Base-by-base conservation (phyloP, 768 basidiomycete genomes). In the Pleurotus citrinopileatus region DNA sequence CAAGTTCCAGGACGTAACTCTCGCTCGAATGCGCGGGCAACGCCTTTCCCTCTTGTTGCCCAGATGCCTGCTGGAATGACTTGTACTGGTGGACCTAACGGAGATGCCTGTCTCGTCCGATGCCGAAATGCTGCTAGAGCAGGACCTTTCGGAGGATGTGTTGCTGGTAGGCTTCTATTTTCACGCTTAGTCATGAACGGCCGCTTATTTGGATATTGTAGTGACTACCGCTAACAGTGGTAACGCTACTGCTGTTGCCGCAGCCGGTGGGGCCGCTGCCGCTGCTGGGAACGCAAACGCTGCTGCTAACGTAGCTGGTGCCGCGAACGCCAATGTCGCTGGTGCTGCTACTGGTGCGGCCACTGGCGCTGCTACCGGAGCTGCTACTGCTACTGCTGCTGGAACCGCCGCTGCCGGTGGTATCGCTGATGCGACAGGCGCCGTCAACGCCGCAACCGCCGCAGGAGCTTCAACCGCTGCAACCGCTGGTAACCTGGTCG, bases 31-130 rank as follows among this genome's bases (percentile, higher is more conserved):
- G 34, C 48, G 10, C n/a, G 22, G 8, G 48, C 48, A 28, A 51
- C 48, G n/a, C 17, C 48, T 8, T 51, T 51, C 48, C 48, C 48
- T 25, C 48, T 51, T 10, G 48, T 51, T 25, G 48, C 48, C 12
- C 48, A 51, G 34, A 51, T 51, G 48, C 48, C 48, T 19, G 48
- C 48, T 36, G 48, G 48, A 15, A 51, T 51, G 48, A 26, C 48
- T 51, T 51, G 48, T 34, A 51, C 48, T 17, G 48, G 48, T 37
- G 48, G 48, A 26, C 48, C 48, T 34, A 51, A 37, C 20, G 48
- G 48, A 22, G 34, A 51, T 37, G 48, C 48, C n/a, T 51, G 48
- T n/a, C 48, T 51, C 37, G 48, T 51, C 23, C 48, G 48, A 19
- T 51, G 48, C 19, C 48, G 48, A 9, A 51, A 51, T 22, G 48